These are phyloP conservation scores for Trichoderma asperellum DNA, from an alignment of 2,329 filamentous ascomycete species.

Conservation along the genomic window DNA sequence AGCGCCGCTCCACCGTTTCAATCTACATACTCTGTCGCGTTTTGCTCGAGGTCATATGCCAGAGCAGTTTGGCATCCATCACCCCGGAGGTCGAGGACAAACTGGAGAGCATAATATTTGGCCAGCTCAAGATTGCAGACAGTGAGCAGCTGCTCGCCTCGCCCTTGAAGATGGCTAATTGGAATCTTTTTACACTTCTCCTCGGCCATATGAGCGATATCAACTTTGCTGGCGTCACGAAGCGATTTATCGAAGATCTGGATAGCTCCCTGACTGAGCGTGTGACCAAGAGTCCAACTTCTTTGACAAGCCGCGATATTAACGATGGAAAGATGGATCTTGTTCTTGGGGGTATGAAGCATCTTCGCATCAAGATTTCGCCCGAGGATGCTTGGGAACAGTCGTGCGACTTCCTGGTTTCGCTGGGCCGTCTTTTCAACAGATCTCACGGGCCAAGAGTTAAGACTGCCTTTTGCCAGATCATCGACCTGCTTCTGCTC, in stretches of 20 bases:
- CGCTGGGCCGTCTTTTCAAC: conserved; percentile 79
- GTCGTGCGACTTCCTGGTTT: conserved; percentile 86
- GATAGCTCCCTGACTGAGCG: conserved; percentile 78
- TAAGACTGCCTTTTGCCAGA: conserved; percentile 93
- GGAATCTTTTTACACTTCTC: conserved; percentile 90
- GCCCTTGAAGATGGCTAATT: conserved; percentile 87
- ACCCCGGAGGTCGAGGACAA: conserved; percentile 92
- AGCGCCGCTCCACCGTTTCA: conserved; percentile 89
- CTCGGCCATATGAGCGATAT: conserved; percentile 96
- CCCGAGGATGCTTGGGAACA: conserved; percentile 79
- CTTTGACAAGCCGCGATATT: conserved; percentile 61
- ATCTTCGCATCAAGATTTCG: conserved; percentile 75
- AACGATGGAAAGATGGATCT: conserved; percentile 82
- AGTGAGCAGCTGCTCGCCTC: conserved; percentile 78
- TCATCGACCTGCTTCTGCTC: conserved; percentile 83
- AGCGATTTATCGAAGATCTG: conserved; percentile 80
- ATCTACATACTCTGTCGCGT: conserved; percentile 96
- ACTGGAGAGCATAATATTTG: conserved; percentile 92
- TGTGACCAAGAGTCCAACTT: conserved; percentile 66
- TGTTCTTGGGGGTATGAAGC: conserved; percentile 88
- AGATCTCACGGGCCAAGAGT: conserved; percentile 85
- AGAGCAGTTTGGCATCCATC: conserved; percentile 81
- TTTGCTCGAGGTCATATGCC: conserved; percentile 88
- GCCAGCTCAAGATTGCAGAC: conserved; percentile 88
- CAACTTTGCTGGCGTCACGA: conserved; percentile 83